Conservation (phyloP, 345 rosid genomes). For the Odontarrhena argentea region DNA sequence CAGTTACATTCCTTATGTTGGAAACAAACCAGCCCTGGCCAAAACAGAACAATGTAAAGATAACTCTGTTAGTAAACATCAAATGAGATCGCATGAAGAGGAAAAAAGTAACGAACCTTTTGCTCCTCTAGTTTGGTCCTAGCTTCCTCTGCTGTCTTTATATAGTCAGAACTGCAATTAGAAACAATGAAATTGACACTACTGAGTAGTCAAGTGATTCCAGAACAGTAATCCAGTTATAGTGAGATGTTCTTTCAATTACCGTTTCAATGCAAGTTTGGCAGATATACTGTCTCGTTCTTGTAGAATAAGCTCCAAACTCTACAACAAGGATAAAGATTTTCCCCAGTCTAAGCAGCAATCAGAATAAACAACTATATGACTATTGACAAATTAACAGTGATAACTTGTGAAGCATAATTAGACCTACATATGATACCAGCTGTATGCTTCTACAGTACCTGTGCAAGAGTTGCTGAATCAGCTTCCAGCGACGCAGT, state of each 20-base stretch:
- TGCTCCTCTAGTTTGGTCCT: slow-evolving; percentile 56
- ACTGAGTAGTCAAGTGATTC: slow-evolving; percentile 14
- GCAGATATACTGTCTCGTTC: slow-evolving; percentile 55
- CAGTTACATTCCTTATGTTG: slow-evolving; percentile 26
- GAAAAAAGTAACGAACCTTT: slow-evolving; percentile 46
- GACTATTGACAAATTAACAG: not conserved
- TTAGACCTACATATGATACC: not conserved
- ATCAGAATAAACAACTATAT: not conserved
- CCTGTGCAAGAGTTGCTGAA: slow-evolving; percentile 66
- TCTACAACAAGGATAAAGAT: slow-evolving; percentile 41
- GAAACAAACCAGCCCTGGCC: slow-evolving; percentile 61
- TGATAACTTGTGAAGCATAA: slow-evolving; percentile 3
- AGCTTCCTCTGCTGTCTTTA: slow-evolving; percentile 51
- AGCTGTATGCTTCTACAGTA: slow-evolving; percentile 10
- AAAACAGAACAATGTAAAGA: slow-evolving; percentile 19
- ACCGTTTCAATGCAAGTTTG: slow-evolving; percentile 63
- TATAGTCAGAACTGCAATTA: slow-evolving; percentile 54
- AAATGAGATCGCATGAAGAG: slow-evolving; percentile 12
- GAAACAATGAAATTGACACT: slow-evolving; percentile 8
- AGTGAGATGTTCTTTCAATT: slow-evolving; percentile 24
- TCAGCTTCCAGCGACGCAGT: slow-evolving; percentile 58
- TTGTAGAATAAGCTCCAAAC: slow-evolving; percentile 62
- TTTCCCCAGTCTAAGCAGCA: not conserved
- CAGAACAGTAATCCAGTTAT: slow-evolving; percentile 14
- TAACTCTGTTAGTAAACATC: slow-evolving; percentile 16